Base-by-base conservation (phyloP, 2,329 filamentous ascomycete species). In the Talaromyces sp. region DNA sequence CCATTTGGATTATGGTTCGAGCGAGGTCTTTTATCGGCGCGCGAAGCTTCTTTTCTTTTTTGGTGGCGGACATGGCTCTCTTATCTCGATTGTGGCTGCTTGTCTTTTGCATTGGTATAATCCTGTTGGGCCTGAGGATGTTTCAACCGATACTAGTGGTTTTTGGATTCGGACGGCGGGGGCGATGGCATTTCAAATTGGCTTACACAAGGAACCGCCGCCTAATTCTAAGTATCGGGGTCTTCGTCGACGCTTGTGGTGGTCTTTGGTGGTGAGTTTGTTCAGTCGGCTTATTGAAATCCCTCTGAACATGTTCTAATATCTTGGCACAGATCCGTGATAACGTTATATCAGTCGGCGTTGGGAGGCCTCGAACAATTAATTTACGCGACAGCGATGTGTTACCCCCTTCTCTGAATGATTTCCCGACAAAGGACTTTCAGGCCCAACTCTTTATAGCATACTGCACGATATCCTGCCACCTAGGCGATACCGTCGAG, bases 91-190 rank as follows among this genome's bases (percentile, higher is more conserved):
- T 37, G 70, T 71, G 11, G 70, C 71, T 9, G 67, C 71, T 7
- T 70, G 71, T 37, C 56, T 76, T 0, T 49, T 77, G 30, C 74
- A 76, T 54, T 76, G 73, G 74, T 77, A 73, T 61, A 77, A 76
- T 42, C 74, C 74, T 0, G 71, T 74, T 54, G 73, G 74, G 0
- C 73, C 74, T 0, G 73, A 75, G 47, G 64, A 68, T 40, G 65
- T 74, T 5, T 73, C 71, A 1, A 65, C 74, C 0, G 71, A 76
- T 45, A 76, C 73, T 0, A 75, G 74, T 50, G 68, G 69, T 4
- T 76, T 76, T 44, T 76, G 74, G 74, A 65, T 76, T 27, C 66
- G 72, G 10, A 70, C 73, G 2, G 72, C 72, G n/a, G 68, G 70
- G 6, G 71, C 72, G 2, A 65, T 76, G 53, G 73, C 74, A 0